Percentiles rank a stretch among this genome's conserved stretches.
Conservation (phyloP, 768 basidiomycete genomes). For the Boletales sp. region DNA sequence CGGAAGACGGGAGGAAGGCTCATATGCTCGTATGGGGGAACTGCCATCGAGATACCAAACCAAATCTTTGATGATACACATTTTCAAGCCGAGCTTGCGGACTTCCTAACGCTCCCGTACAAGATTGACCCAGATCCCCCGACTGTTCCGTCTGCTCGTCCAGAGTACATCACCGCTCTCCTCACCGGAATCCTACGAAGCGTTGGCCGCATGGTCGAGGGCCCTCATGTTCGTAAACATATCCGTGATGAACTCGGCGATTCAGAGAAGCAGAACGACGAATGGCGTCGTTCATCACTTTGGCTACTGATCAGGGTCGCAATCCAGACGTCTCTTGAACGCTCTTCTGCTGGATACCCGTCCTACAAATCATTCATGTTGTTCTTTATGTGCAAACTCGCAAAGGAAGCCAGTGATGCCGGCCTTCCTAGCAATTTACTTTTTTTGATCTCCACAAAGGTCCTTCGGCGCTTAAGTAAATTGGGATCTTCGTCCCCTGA, state of each 20-base stretch:
- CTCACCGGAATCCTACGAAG: slow-evolving; percentile 21
- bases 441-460: background rate
- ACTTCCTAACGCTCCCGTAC: slow-evolving; percentile 17
- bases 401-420: background rate
- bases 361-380: slow-evolving; percentile 29
- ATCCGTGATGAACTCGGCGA: slow-evolving; percentile 5
- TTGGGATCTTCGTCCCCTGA: background rate
- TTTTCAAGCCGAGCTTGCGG: slow-evolving; percentile 13
- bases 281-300: slow-evolving; percentile 27
- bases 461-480: background rate
- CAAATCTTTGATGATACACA: slow-evolving; percentile 5
- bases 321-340: slow-evolving; percentile 34
- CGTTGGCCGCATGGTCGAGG: slow-evolving; percentile 6
- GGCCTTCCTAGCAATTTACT: background rate
- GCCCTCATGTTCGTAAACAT: slow-evolving; percentile 21
- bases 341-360: slow-evolving; percentile 6
- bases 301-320: slow-evolving; percentile 47
- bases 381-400: slow-evolving; percentile 16
- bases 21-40: background rate
- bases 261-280: too few species aligned
- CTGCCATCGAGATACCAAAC: slow-evolving; percentile 2
- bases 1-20: too few species aligned
- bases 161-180: slow-evolving; percentile 22
- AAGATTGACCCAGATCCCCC: background rate
- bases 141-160: background rate